These are phyloP conservation scores for Fraxinus anomala DNA, from an alignment of 257 asterid species.

Conservation along the genomic window DNA sequence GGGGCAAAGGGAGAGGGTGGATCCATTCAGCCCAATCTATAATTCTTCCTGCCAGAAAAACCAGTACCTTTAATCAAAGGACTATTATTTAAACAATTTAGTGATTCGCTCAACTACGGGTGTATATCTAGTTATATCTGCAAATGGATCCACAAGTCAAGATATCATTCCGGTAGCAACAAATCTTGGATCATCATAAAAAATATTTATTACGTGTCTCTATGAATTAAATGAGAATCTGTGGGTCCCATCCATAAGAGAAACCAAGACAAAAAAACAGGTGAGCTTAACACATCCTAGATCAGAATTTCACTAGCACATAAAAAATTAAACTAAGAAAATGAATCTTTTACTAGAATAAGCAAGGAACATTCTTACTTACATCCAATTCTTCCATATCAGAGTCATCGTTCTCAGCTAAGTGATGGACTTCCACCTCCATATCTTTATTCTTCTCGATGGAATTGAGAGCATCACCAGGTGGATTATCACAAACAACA, in stretches of 20 bases:
- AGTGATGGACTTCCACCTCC: slow-evolving; percentile 46
- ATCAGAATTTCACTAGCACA: background rate
- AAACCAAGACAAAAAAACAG: background rate
- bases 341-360: slow-evolving; percentile 17
- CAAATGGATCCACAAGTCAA: background rate
- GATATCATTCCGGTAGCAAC: background rate
- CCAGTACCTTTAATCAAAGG: background rate
- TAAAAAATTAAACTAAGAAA: slow-evolving; percentile 15
- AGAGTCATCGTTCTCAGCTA: slow-evolving; percentile 68
- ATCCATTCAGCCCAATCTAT: background rate
- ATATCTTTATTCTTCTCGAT: slow-evolving; percentile 46
- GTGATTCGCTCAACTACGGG: background rate
- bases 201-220: background rate
- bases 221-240: background rate
- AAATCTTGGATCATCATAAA: background rate
- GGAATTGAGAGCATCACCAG: slow-evolving; percentile 27
- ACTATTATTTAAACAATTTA: background rate
- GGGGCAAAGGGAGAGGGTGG: background rate
- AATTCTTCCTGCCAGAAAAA: background rate
- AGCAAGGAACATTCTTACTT: slow-evolving; percentile 36
- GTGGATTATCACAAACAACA: slow-evolving; percentile 36
- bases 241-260: background rate
- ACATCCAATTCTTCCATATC: slow-evolving; percentile 93
- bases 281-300: background rate
- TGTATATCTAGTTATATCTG: background rate